Base-by-base conservation (phyloP, 129 eudicot genomes). In the Sambucus nigra region DNA sequence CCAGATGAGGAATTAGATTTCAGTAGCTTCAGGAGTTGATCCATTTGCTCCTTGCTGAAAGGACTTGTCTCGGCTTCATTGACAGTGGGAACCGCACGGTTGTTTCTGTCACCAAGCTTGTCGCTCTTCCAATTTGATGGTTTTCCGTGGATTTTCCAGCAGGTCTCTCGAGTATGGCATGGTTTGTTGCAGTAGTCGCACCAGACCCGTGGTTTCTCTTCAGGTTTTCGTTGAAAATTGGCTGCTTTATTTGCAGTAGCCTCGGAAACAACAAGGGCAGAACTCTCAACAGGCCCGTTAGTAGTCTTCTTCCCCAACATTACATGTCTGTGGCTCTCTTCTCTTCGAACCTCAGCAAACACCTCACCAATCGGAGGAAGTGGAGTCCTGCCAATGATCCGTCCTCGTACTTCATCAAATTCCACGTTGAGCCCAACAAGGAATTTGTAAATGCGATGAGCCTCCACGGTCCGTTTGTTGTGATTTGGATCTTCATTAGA, bases 301-400 rank as follows among this genome's bases (percentile, higher is more conserved):
- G 20, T 42, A 12, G 5, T n/a, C 48, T 15, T 12, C 17, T 42
- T 12, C n/a, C 17, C 17, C 22, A 35, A 35, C 41, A 10, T 35
- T 15, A 10, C 41, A 4, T 35, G 41, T 35, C 41, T 35, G 14
- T 15, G 22, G 17, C 7, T 42, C 19, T 42, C 48, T n/a, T 42
- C 48, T 42, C 48, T 42, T n/a, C 48, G 48, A 42, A 42, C 48
- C 48, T 42, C 48, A 7, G 1, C 48, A 16, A 42, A 42, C 16
- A 42, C 48, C 7, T 42, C 22, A 1, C 7, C 48, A 42, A 16
- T 13, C 4, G 22, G 7, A 5, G 48, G 48, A 3, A 42, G 48
- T 12, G 48, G 5, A 42, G 17, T n/a, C 4, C n/a, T 13, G 19
- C 48, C 0, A 42, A n/a, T 42, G 48, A 42, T 42, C 19, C n/a